Evolutionary conservation across 805 yeast genomes (phyloP), one percentile per base, ranked within the genome.

Genomic region (Yarrowia keelungensis): DNA sequence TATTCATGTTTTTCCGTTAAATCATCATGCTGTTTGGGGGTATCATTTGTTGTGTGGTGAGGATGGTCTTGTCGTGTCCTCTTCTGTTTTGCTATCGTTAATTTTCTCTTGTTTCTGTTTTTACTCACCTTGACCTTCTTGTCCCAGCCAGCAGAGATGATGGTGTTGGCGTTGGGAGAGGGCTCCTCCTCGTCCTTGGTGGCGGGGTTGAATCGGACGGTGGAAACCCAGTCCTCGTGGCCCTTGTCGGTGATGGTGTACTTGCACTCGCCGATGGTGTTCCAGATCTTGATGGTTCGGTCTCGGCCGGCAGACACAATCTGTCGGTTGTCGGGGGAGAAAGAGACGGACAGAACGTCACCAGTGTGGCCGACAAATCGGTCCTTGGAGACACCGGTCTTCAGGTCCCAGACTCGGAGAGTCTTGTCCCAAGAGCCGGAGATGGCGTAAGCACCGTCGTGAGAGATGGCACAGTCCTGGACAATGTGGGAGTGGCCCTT

Each of bases 391-490:
- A 88, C 91, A 86, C 98, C 99, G 78, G 93, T 86, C 81, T 88
- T 89, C 79, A 95, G 87, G 83, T 92, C 92, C 99, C 99, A 95
- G 81, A 95, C 89, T 88, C 98, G 94, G 82, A 96, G 87, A 80
- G 99, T 93, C 87, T 90, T 92, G 84, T 95, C 99, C 99, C 99
- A 95, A 78, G 99, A 95, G 79, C 97, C 97, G 74, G 99, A 95
- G 82, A 95, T 86, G 80, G 98, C 98, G 87, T 88, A 94, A 80
- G 89, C 88, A 83, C 98, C 98, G 81, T 95, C 99, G 81, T 96
- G 92, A 74, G 98, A 91, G 85, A 95, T 90, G 81, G 95, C 91
- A 82, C 92, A 94, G 81, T 95, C 99, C 85, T 92, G 93, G 76
- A 95, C 97, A 80, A 95, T 94, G 92, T 95, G 99, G 77, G 97